Conservation (phyloP, 495 filamentous ascomycete species). For the Daldinia childiae region DNA sequence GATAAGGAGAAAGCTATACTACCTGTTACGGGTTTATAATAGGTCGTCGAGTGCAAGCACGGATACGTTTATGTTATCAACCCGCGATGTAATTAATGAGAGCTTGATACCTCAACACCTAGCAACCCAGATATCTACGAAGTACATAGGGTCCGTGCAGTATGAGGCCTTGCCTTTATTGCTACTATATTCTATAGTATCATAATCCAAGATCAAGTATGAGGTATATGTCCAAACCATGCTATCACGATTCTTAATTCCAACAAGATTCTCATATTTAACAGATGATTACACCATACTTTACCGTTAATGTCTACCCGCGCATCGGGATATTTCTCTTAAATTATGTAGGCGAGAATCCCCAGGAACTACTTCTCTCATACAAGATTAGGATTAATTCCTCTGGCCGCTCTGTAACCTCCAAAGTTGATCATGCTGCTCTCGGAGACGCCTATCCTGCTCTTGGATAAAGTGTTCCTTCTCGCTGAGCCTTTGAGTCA, state of each 20-base stretch:
- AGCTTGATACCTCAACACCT: neutral
- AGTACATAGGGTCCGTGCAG: neutral
- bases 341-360: neutral
- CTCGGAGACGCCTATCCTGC: neutral
- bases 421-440: slow-evolving; percentile 1
- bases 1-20: neutral
- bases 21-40: neutral
- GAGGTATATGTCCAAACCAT: neutral
- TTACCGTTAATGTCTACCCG: neutral
- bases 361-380: neutral
- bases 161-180: neutral
- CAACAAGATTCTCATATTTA: neutral
- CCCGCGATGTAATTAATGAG: neutral
- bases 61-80: neutral
- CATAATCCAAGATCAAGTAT: neutral
- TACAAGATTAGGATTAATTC: neutral
- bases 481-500: neutral
- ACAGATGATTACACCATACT: neutral
- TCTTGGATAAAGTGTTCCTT: neutral
- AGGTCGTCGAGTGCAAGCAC: neutral
- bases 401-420: neutral
- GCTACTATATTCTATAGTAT: neutral
- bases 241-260: neutral
- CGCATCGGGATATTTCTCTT: neutral
- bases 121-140: neutral